Conservation (phyloP, 2,329 filamentous ascomycete genomes). For the Fusarium pseudonygamai region DNA sequence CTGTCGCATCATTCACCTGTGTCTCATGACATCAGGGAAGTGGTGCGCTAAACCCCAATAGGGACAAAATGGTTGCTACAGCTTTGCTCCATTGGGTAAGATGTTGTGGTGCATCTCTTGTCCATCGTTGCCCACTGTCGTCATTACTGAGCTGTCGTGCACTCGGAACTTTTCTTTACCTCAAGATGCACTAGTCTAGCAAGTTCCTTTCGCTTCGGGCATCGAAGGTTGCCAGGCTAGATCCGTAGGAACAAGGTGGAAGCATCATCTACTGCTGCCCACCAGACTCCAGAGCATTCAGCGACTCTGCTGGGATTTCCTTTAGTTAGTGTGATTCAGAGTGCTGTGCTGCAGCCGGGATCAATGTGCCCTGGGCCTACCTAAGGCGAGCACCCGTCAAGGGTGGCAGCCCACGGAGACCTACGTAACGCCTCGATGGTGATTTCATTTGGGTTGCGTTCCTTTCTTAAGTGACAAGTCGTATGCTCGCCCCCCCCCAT, state of each 20-base stretch:
- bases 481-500: not conserved
- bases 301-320: not conserved
- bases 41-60: slow-evolving; percentile 10
- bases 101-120: slow-evolving; percentile 14
- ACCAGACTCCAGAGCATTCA: not conserved
- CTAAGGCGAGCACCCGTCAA: not conserved
- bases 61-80: slow-evolving; percentile 9
- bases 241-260: slow-evolving; percentile 10
- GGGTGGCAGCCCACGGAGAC: slow-evolving; percentile 1
- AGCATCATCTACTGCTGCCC: slow-evolving; percentile 12
- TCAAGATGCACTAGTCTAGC: not conserved
- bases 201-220: not conserved
- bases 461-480: slow-evolving; percentile 4
- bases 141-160: slow-evolving; percentile 20
- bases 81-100: slow-evolving; percentile 21
- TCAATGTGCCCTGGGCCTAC: not conserved
- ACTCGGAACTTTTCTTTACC: slow-evolving; percentile 11
- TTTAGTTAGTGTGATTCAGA: slow-evolving; percentile 23
- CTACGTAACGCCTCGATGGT: slow-evolving; percentile 24
- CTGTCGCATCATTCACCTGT: slow-evolving; percentile 28
- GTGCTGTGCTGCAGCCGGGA: not conserved
- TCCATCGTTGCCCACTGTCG: slow-evolving; percentile 22
- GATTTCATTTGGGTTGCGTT: not conserved
- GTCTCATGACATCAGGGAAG: slow-evolving; percentile 33
- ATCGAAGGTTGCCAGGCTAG: slow-evolving; percentile 20